These are phyloP conservation scores for Plasmodium gaboni DNA, from an alignment of 169 alveolate genomes.

Conservation along the genomic window DNA sequence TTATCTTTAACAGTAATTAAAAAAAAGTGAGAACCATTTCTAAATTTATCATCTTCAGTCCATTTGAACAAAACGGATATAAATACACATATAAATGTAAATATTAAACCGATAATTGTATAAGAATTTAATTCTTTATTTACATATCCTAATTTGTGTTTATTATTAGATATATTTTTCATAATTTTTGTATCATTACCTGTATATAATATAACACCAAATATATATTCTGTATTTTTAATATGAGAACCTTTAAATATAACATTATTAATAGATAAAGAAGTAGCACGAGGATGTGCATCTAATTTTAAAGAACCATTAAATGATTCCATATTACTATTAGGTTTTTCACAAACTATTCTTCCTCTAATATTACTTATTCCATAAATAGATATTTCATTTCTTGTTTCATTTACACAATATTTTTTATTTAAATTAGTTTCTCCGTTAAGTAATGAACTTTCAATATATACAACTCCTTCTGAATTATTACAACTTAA, in stretches of 20 bases:
- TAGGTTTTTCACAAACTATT: slow-evolving; percentile 84
- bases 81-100: slow-evolving; percentile 57
- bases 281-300: slow-evolving; percentile 87
- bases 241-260: slow-evolving; percentile 84
- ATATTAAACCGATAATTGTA: slow-evolving; percentile 67
- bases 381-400: slow-evolving; percentile 84
- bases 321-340: slow-evolving; percentile 83
- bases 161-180: slow-evolving; percentile 78
- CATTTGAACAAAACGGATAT: slow-evolving; percentile 72
- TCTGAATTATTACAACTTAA: slow-evolving; percentile 83
- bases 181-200: slow-evolving; percentile 86
- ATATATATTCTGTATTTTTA: slow-evolving; percentile 83
- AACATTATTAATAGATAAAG: slow-evolving; percentile 80
- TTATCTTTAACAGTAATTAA: slow-evolving; percentile 54
- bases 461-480: slow-evolving; percentile 84
- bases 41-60: slow-evolving; percentile 75
- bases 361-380: slow-evolving; percentile 82
- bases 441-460: slow-evolving; percentile 82
- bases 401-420: slow-evolving; percentile 82
- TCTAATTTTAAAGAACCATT: slow-evolving; percentile 82
- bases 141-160: slow-evolving; percentile 78
- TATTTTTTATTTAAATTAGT: slow-evolving; percentile 81
- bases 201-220: slow-evolving; percentile 85
- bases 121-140: slow-evolving; percentile 80
- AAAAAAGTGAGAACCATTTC: slow-evolving; percentile 38